Base-by-base conservation (phyloP, 2,329 filamentous ascomycete species). In the Verticillium alfalfae region DNA sequence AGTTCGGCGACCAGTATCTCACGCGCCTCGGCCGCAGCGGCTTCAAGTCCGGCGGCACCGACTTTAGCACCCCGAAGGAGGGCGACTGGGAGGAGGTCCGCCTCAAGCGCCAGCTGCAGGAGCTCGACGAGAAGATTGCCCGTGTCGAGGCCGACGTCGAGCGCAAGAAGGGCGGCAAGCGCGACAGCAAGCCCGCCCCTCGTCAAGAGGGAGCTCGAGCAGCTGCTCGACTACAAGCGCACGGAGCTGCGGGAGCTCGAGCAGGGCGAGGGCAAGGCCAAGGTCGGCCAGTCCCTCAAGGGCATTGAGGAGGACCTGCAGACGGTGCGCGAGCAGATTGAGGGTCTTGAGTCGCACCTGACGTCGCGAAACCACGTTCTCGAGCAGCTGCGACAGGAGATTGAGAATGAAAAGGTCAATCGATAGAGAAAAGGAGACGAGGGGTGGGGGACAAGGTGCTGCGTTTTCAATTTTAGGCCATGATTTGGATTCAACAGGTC, bases 1-100 rank as follows among this genome's bases (percentile, higher is more conserved):
- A 97, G 78, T 99, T 99, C 72, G 95, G 95, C 67, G 95, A 99
- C 75, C 91, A 96, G 66, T 99, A 98, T 76, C 85, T 99, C 62
- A 96, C 91, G 64, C 88, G 95, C 13, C 83, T 99, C 45, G 95
- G 95, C 59, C 90, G 93, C 70, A 88, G 89, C 67, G 88, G 85
- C 63, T 94, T 95, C 77, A 89, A 91, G 71, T 86, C 90, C 9
- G 81, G 89, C 49, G 95, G 95, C 34, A 99, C 95, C 1, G 93
- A 99, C 78, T 98, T 98, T 73, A 90, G 88, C 62, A 83, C 85
- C 41, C 90, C 91, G 65, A 45, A 34, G 39, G 94, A 96, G 70
- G 58, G 41, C 45, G 95, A 99, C 73, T 98, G 95, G 93, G 95
- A 99, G 76, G 95, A 98, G 76, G 95, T 98, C 55, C 86, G 93